Conservation (phyloP, 139 green algal genomes). For the Nannochloris sp. region DNA sequence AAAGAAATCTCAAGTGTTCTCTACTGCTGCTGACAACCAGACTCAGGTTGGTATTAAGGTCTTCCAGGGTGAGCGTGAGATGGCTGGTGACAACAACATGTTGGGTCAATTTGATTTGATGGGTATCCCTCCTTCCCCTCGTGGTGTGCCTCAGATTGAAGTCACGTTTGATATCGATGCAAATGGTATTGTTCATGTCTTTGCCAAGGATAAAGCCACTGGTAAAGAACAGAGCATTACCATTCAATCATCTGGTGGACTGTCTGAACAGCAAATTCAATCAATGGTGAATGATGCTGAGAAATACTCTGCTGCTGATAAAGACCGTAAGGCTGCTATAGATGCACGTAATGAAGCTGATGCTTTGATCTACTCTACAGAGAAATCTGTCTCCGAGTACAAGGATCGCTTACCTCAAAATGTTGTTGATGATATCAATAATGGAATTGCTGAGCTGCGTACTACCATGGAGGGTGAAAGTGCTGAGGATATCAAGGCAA, state of each 20-base stretch:
- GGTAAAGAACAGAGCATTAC: constrained; percentile 94
- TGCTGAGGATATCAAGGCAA: constrained; percentile 40
- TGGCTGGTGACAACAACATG: constrained; percentile 98
- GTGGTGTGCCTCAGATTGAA: constrained; percentile 94
- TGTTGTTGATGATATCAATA: constrained; percentile 81
- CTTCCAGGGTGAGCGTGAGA: constrained; percentile 97
- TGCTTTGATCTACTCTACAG: constrained; percentile 71
- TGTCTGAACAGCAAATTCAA: constrained; percentile 90
- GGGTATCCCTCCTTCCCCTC: constrained; percentile 91
- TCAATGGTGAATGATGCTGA: constrained; percentile 93
- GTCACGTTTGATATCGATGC: constrained; percentile 97
- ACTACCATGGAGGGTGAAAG: constrained; percentile 41
- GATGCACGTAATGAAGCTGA: constrained; percentile 92
- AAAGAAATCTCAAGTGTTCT: constrained; percentile 96
- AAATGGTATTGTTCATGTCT: constrained; percentile 94
- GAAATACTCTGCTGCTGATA: constrained; percentile 73
- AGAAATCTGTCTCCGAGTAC: constrained; percentile 86
- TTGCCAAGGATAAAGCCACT: constrained; percentile 88
- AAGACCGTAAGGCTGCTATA: constrained; percentile 84
- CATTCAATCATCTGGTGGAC: constrained; percentile 80
- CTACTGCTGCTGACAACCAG: constrained; percentile 94
- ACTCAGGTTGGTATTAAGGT: constrained; percentile 99
- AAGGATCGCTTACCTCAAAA: constrained; percentile 70
- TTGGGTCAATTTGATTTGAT: constrained; percentile 97
- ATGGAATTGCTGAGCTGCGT: constrained; percentile 65